Evolutionary conservation across 164 flowering plant species (phyloP).

Genomic region (Tetrastigma voinierianum): DNA sequence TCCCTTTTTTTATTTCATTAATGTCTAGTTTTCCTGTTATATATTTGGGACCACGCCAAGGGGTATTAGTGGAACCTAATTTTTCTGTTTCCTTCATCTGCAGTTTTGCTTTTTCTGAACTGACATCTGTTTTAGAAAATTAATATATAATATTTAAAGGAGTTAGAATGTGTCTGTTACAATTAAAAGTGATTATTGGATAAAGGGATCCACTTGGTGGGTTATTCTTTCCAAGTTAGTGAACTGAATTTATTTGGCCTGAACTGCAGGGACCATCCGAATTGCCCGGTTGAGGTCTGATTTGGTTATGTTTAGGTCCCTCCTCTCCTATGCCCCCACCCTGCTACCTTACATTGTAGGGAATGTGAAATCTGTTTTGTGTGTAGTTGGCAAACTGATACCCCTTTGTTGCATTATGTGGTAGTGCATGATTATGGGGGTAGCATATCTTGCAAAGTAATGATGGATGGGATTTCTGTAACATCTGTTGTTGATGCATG

Average conservation of each 20-base stretch:
- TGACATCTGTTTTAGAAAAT: neutral
- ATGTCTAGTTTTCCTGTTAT: too few relatives aligned
- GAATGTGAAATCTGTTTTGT: neutral
- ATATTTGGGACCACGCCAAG: too few relatives aligned
- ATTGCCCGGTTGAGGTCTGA: neutral
- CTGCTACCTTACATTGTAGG: neutral
- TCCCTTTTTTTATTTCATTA: too few relatives aligned
- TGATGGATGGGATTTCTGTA: too few relatives aligned
- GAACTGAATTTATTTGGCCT: neutral
- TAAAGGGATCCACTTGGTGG: neutral
- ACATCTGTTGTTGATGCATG: too few relatives aligned
- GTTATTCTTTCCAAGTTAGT: neutral
- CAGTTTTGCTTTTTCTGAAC: neutral
- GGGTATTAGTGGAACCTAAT: too few relatives aligned
- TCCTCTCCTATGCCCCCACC: neutral
- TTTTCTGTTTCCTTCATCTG: too few relatives aligned
- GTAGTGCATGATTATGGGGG: too few relatives aligned
- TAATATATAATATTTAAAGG: neutral
- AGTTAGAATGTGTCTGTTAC: neutral
- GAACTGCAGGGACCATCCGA: conserved; percentile 3
- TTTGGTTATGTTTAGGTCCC: neutral
- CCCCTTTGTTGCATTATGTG: neutral
- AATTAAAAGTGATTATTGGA: neutral
- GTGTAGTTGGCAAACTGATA: neutral
- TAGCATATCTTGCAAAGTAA: too few relatives aligned